phyloP scores from a whole-genome alignment of 2,329 filamentous ascomycete species.

The Nothopassalora personata region DNA sequence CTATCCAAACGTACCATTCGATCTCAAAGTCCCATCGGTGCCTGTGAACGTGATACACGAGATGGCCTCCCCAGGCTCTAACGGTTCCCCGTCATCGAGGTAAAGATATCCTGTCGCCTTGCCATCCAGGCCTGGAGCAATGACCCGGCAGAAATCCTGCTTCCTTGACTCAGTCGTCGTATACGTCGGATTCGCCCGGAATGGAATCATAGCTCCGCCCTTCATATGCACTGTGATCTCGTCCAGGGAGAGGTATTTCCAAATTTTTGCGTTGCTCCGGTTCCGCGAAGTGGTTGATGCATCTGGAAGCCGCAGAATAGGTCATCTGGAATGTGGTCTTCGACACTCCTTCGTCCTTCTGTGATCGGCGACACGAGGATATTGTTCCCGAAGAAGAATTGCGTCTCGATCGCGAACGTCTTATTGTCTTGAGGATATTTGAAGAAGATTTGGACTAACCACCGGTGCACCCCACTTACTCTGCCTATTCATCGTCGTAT shows the following conservation, averaged over 20 bases:
- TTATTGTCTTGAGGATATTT: constrained; percentile 56
- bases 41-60: constrained; percentile 57
- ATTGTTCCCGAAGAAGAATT: constrained; percentile 56
- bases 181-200: constrained; percentile 52
- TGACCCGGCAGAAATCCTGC: constrained; percentile 64
- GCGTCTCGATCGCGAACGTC: constrained; percentile 48
- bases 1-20: constrained; percentile 51
- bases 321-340: constrained; percentile 54
- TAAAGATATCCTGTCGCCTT: constrained; percentile 64
- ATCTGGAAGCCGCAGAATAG: constrained; percentile 59
- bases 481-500: constrained; percentile 63
- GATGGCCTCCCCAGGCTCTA: constrained; percentile 53
- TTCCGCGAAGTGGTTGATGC: constrained; percentile 42
- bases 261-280: constrained; percentile 42
- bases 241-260: constrained; percentile 44
- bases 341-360: constrained; percentile 48
- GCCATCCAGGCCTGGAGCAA: constrained; percentile 60
- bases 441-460: constrained; percentile 67
- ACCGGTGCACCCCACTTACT: constrained; percentile 58
- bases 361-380: constrained; percentile 54
- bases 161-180: constrained; percentile 59
- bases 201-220: constrained; percentile 60
- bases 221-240: constrained; percentile 63
- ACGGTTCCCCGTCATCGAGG: constrained; percentile 63
- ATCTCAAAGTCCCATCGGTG: neutral